Percentiles rank a stretch among this genome's conserved stretches.
Conservation (phyloP, 306 rosid genomes). For the Quercus bicolor region DNA sequence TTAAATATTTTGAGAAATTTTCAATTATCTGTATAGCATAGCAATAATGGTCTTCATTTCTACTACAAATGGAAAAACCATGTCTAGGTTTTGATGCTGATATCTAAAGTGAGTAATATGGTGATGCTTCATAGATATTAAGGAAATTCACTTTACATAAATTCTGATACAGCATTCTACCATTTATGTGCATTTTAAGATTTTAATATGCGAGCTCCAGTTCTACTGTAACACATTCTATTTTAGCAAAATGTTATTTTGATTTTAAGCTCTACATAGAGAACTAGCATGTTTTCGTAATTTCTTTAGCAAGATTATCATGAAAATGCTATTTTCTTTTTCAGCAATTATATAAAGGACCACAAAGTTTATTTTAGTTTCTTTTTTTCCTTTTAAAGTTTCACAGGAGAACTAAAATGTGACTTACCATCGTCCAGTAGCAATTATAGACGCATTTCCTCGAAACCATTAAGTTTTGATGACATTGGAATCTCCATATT, state of each 20-base stretch:
- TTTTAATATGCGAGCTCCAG: too few relatives aligned
- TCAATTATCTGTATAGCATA: background rate
- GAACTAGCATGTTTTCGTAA: background rate
- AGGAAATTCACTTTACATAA: conserved; percentile 3
- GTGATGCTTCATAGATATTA: conserved; percentile 14
- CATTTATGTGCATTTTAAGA: background rate
- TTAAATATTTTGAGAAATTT: background rate
- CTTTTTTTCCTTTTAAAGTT: too few relatives aligned
- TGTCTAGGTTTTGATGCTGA: background rate
- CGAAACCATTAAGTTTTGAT: background rate
- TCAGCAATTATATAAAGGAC: too few relatives aligned
- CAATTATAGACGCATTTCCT: background rate
- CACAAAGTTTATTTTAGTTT: background rate
- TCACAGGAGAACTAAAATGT: background rate
- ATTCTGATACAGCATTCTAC: background rate
- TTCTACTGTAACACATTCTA: background rate
- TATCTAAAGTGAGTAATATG: background rate
- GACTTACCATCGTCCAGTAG: background rate
- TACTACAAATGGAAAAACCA: background rate
- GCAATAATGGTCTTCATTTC: background rate
- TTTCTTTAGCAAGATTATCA: background rate
- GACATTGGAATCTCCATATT: background rate
- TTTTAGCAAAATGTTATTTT: background rate
- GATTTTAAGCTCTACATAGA: background rate
- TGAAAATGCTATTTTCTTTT: too few relatives aligned